Evolutionary conservation across 345 rosid genomes (phyloP).

Genomic region (Eucalyptus pumila): DNA sequence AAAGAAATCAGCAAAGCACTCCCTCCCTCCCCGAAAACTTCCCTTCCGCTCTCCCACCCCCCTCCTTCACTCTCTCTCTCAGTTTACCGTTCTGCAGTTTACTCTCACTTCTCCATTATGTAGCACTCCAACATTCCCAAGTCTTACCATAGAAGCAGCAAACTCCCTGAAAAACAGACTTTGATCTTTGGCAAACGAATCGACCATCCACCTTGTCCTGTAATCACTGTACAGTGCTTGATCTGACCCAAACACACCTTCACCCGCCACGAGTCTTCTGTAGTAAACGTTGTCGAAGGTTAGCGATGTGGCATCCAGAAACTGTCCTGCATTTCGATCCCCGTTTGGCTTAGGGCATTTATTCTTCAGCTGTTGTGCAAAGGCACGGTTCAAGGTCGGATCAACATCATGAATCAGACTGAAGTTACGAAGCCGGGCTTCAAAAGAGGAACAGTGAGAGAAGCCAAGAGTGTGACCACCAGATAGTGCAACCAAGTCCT

Average conservation of each 20-base stretch:
- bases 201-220: conserved; percentile 53
- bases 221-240: conserved; percentile 36
- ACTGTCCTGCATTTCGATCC: conserved; percentile 44
- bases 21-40: no score
- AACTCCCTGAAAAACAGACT: conserved; percentile 57
- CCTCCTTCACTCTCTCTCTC: not conserved
- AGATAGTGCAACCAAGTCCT: conserved; percentile 76
- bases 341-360: conserved; percentile 38
- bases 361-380: conserved; percentile 26
- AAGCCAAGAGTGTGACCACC: conserved; percentile 78
- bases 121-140: conserved; percentile 53
- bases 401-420: conserved; percentile 42
- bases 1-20: not conserved
- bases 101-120: conserved; percentile 60
- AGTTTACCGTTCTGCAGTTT: conserved; percentile 34
- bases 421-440: conserved; percentile 51
- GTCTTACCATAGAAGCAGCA: conserved; percentile 53
- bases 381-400: conserved; percentile 39
- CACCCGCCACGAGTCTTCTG: conserved; percentile 38
- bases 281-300: conserved; percentile 58
- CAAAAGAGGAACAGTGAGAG: conserved; percentile 80
- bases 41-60: no score
- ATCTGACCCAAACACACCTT: conserved; percentile 61
- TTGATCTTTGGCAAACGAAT: conserved; percentile 47
- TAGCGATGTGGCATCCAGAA: conserved; percentile 51